Percentiles rank a stretch among this genome's conserved stretches.
Conservation (phyloP, 805 yeast species). For the Pichia nanzhaoensis region DNA sequence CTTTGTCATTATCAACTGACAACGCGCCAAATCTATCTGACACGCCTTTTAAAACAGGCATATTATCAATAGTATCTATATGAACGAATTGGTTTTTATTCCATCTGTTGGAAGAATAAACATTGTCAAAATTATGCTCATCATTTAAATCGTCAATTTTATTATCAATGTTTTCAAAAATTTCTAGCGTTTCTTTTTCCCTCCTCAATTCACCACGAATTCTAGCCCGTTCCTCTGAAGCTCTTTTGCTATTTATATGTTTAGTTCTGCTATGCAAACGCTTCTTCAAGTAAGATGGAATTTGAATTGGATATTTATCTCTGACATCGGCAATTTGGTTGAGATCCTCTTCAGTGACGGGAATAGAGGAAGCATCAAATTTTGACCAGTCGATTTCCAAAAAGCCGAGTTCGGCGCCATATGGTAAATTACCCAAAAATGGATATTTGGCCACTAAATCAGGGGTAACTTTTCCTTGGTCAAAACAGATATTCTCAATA, state of each 20-base stretch:
- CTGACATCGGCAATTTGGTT: not conserved
- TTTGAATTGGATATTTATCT: slow-evolving; percentile 23
- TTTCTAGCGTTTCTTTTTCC: slow-evolving; percentile 11
- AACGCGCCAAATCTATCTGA: slow-evolving; percentile 14
- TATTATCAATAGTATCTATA: slow-evolving; percentile 31
- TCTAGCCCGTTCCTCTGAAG: slow-evolving; percentile 46
- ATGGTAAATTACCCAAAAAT: slow-evolving; percentile 74
- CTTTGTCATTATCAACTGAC: slow-evolving; percentile 9
- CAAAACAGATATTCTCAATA: slow-evolving; percentile 59
- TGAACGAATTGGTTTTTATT: slow-evolving; percentile 31
- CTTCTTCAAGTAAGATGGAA: slow-evolving; percentile 40
- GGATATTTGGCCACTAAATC: slow-evolving; percentile 55
- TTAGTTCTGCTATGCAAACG: slow-evolving; percentile 56
- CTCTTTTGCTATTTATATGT: slow-evolving; percentile 39
- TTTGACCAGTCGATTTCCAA: slow-evolving; percentile 77
- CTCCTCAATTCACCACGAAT: slow-evolving; percentile 14
- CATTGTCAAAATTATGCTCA: not conserved
- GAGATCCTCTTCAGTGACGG: not conserved
- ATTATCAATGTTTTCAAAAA: slow-evolving; percentile 1
- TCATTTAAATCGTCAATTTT: not conserved
- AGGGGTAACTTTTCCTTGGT: slow-evolving; percentile 45
- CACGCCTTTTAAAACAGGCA: slow-evolving; percentile 20
- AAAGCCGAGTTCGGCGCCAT: slow-evolving; percentile 78
- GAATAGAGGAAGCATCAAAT: slow-evolving; percentile 6
- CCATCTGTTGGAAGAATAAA: slow-evolving; percentile 21